Evolutionary conservation across 805 yeast species (phyloP).

Genomic region (Zygoascus flipseniorum): DNA sequence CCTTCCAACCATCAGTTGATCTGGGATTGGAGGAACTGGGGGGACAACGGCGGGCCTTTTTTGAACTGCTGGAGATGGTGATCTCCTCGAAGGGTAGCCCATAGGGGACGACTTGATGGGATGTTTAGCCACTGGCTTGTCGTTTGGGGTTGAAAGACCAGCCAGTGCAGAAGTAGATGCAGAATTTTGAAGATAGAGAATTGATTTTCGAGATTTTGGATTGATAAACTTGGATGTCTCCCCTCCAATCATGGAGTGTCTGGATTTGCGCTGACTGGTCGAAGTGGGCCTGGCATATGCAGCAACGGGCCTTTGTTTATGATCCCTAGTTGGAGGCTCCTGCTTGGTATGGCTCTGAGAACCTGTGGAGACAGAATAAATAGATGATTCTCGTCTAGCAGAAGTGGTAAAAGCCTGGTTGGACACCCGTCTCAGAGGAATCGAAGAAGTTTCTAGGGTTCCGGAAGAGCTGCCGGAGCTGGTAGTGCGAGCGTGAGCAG

Average conservation of each 20-base stretch:
- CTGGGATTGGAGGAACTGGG: conserved; percentile 18
- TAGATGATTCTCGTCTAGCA: background rate
- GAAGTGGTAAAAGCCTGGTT: background rate
- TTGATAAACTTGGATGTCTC: conserved; percentile 2
- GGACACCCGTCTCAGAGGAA: conserved; percentile 8
- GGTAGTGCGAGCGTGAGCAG: background rate
- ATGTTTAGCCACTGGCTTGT: background rate
- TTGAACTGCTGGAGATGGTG: conserved; percentile 2
- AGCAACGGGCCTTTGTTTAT: background rate
- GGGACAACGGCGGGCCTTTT: conserved; percentile 6
- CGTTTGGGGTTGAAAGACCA: background rate
- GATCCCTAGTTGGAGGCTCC: background rate
- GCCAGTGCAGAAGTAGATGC: background rate
- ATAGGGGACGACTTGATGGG: background rate
- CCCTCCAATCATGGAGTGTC: background rate
- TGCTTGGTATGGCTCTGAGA: too few species aligned
- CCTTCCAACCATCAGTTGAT: conserved; percentile 10
- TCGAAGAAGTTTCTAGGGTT: background rate
- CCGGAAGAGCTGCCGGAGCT: background rate
- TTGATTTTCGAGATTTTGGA: conserved; percentile 11
- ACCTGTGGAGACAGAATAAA: too few species aligned
- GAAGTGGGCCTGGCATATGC: background rate
- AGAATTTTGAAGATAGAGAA: background rate
- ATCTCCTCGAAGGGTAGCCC: background rate
- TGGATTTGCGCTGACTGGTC: background rate